Base-by-base conservation (phyloP, 2,329 filamentous ascomycete species). In the Claviceps sorghi region DNA sequence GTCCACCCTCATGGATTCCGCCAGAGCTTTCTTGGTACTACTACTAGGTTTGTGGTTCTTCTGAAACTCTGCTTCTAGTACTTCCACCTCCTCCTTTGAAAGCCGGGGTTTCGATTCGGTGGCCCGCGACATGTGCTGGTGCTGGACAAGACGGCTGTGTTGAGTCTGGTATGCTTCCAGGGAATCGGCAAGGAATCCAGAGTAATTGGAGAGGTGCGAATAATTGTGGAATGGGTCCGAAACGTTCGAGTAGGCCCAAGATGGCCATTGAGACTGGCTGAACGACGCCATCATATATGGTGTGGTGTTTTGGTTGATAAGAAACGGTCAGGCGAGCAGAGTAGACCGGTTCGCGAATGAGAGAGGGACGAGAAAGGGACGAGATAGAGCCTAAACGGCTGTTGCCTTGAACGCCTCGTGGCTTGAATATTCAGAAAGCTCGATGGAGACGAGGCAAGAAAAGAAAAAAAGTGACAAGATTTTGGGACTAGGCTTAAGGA, bases 11-110 rank as follows among this genome's bases (percentile, higher is more conserved):
- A 83, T 79, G 7, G 73, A 69, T 57, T 82, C 78, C 3, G 80
- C 80, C 48, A 82, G 71, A 50, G 75, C 72, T 56, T 78, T 78
- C 64, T 83, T 83, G 34, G 73, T 72, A 53, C 73, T 78, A 64
- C 78, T 82, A 50, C 76, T 80, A 10, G 80, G 80, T 65, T 83
- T 83, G 56, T 77, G 76, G 62, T 83, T 83, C 62, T 79, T 78
- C 55, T 76, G 72, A 58, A 83, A 83, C 61, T 82, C 78, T 36
- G 72, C 70, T 60, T 83, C 80, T 32, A 83, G 67, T 48, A 77
- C 62, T 56, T 79, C 76, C 9, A 80, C 77, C 61, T 80, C 77
- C 49, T 79, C 76, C 61, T 79, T 80, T 52, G 76, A 76, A 32
- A 80, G 66, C 34, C 75, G 68, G 22, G 75, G 73, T 59, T 77